Conservation (phyloP, 2,329 filamentous ascomycete species). For the Alternaria triticimaculans region DNA sequence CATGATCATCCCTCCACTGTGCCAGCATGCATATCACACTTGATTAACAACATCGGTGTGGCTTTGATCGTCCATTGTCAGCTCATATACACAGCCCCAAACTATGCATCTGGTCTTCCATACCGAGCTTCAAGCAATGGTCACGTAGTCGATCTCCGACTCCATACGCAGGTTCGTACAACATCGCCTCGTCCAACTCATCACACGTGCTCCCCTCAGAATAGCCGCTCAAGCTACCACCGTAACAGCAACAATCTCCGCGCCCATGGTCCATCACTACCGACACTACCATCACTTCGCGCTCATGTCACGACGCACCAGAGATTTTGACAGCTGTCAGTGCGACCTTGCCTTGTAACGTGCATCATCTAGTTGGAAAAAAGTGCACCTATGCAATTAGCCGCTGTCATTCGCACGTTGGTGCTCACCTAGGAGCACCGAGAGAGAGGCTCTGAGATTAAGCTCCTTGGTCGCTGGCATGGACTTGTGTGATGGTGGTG, state of each 20-base stretch:
- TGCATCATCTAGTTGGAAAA: background rate
- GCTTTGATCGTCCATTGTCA: background rate
- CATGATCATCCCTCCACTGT: background rate
- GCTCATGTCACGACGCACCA: background rate
- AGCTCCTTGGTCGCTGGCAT: background rate
- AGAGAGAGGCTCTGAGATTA: background rate
- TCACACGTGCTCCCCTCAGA: background rate
- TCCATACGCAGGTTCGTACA: background rate
- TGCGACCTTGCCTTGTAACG: background rate
- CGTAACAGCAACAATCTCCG: background rate
- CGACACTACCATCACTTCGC: background rate
- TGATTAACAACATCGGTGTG: background rate
- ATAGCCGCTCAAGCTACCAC: background rate
- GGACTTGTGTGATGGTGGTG: background rate
- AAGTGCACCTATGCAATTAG: background rate
- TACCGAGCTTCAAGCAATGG: background rate
- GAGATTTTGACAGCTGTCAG: conserved; percentile 14
- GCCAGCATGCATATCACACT: background rate
- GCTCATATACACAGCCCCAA: background rate
- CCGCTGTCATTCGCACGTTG: conserved; percentile 15
- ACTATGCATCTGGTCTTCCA: background rate
- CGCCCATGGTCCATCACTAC: background rate
- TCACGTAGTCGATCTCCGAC: background rate
- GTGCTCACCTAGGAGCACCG: background rate
- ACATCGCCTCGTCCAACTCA: background rate